Evolutionary conservation across 169 alveolate species (phyloP).

Genomic region (Eimeria sp.): DNA sequence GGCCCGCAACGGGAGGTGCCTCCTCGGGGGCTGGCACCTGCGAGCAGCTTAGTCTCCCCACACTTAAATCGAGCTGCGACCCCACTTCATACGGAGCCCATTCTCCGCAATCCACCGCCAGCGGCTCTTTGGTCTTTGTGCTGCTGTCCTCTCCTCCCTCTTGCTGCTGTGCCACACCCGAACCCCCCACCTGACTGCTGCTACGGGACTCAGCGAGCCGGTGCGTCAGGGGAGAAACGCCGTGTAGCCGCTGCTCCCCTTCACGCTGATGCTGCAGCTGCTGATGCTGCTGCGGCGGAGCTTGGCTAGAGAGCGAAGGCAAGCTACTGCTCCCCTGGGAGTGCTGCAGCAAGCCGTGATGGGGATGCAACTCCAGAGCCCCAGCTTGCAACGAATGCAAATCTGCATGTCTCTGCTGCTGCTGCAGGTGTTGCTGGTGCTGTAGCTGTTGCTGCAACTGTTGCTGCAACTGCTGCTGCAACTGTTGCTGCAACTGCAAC

Average conservation of each 20-base stretch:
- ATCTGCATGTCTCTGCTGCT: constrained; percentile 54
- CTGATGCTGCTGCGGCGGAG: constrained; percentile 24
- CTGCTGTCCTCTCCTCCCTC: constrained; percentile 7
- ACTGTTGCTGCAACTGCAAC: constrained; percentile 58
- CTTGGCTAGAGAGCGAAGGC: not conserved
- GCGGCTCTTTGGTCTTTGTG: constrained; percentile 11
- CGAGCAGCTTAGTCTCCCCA: constrained; percentile 43
- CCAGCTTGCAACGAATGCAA: constrained; percentile 64
- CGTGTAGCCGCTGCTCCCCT: constrained; percentile 1
- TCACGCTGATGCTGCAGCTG: constrained; percentile 52
- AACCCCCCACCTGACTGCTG: constrained; percentile 25
- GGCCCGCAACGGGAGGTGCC: constrained; percentile 46
- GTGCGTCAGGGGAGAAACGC: constrained; percentile 39
- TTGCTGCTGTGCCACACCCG: constrained; percentile 18
- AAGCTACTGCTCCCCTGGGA: constrained; percentile 1
- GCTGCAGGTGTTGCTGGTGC: constrained; percentile 34
- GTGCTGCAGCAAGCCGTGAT: constrained; percentile 29
- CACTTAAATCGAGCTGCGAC: constrained; percentile 49
- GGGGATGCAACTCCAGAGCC: constrained; percentile 39
- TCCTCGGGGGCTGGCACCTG: constrained; percentile 61
- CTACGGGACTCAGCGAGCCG: constrained; percentile 18
- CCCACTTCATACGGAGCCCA: constrained; percentile 58
- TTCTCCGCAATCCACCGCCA: constrained; percentile 68
- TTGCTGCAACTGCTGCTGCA: constrained; percentile 32
- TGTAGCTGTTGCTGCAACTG: constrained; percentile 9